Percentiles rank a stretch among this genome's conserved stretches.
These are phyloP conservation scores for Vitis rotundifolia DNA, from an alignment of 164 flowering plant species.

Conservation along the genomic window DNA sequence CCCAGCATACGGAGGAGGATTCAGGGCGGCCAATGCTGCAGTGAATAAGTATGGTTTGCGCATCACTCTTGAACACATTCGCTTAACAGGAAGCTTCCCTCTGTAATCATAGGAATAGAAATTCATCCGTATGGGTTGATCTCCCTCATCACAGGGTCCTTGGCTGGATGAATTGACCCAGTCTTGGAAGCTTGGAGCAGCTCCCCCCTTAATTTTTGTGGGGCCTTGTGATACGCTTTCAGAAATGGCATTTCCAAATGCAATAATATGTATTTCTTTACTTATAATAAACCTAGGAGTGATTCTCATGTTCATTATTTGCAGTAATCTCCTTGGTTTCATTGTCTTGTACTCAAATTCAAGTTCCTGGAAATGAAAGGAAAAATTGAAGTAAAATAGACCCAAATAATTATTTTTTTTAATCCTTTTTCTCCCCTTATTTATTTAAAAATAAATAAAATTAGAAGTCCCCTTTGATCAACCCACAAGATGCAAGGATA, in stretches of 20 bases:
- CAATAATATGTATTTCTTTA: constrained; percentile 6
- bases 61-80: constrained; percentile 79
- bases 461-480: no score
- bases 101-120: constrained; percentile 13
- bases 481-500: no score
- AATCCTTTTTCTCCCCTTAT: no score
- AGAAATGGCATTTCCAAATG: constrained; percentile 7
- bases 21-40: constrained; percentile 79
- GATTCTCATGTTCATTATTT: neutral
- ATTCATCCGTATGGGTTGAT: no score
- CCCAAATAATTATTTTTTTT: no score
- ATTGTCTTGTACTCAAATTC: no score
- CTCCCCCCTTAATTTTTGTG: constrained; percentile 32
- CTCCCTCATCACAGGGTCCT: no score
- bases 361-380: no score
- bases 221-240: constrained; percentile 16
- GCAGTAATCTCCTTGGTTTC: neutral
- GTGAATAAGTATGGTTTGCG: constrained; percentile 82
- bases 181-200: constrained; percentile 21
- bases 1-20: constrained; percentile 88
- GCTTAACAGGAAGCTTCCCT: constrained; percentile 69
- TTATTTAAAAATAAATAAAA: no score
- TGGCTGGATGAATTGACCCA: constrained; percentile 1
- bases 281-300: neutral
- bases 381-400: no score